Conservation (phyloP, 2,329 filamentous ascomycete species). For the Fusarium sp. region DNA sequence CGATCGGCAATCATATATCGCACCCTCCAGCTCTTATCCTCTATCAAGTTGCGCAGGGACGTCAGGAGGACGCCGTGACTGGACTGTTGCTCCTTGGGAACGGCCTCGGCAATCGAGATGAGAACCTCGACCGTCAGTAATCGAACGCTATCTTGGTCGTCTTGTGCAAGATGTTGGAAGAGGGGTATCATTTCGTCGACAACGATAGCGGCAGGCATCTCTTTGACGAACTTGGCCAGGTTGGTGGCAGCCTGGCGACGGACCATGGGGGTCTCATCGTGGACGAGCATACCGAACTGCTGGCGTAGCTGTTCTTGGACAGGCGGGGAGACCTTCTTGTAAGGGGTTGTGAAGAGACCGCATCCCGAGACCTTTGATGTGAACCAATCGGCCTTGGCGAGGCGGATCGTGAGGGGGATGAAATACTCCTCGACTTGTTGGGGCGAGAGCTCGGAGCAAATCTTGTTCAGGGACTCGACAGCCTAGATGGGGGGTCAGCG, state of each 20-base stretch:
- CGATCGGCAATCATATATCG: constrained; percentile 99
- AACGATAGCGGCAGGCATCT: constrained; percentile 91
- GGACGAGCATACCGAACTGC: constrained; percentile 92
- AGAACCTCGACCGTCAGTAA: constrained; percentile 96
- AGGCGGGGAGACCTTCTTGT: constrained; percentile 88
- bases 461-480: constrained; percentile 99
- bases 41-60: constrained; percentile 91
- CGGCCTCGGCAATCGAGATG: constrained; percentile 95
- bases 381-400: constrained; percentile 99
- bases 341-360: constrained; percentile 92
- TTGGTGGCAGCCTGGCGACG: constrained; percentile 96
- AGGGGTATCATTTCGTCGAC: constrained; percentile 99
- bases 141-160: constrained; percentile 98
- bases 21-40: constrained; percentile 99
- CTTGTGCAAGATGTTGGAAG: constrained; percentile 95
- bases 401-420: constrained; percentile 92
- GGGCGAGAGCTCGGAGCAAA: constrained; percentile 90
- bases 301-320: constrained; percentile 92
- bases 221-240: constrained; percentile 96
- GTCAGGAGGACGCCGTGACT: constrained; percentile 95
- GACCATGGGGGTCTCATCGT: constrained; percentile 99
- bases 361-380: constrained; percentile 99
- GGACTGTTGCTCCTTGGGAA: constrained; percentile 97
- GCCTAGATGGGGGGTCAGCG: constrained; percentile 68
- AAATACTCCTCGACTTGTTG: constrained; percentile 98